A percentile compares a stretch with the other conserved stretches of the same genome.
phyloP scores from a whole-genome alignment of 202 grass and related monocot genomes.

The Schoenoplectus triqueter region DNA sequence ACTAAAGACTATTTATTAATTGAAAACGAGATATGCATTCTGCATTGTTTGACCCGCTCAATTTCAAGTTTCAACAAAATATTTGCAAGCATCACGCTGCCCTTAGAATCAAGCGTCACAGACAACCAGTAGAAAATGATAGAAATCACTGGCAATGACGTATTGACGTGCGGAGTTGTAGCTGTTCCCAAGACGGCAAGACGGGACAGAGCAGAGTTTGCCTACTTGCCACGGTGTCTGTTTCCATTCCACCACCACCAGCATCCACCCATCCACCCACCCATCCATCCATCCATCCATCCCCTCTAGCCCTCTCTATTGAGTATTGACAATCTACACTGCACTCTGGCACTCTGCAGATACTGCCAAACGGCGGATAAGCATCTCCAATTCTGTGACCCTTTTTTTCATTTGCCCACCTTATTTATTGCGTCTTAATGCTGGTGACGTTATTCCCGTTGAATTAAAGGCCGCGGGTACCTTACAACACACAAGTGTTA shows the following conservation, averaged over 20 bases:
- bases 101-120: neutral
- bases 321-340: neutral
- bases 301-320: neutral
- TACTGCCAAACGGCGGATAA: conserved; percentile 31
- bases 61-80: neutral
- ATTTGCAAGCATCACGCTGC: too few relatives aligned
- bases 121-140: neutral
- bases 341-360: neutral
- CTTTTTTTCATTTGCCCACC: neutral
- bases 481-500: conserved; percentile 31
- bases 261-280: neutral
- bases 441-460: conserved; percentile 30
- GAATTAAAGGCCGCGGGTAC: conserved; percentile 28
- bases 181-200: conserved; percentile 34
- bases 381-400: conserved; percentile 28
- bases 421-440: conserved; percentile 32
- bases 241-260: neutral
- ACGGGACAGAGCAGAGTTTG: conserved; percentile 8
- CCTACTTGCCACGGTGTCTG: neutral
- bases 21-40: neutral
- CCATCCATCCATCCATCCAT: neutral
- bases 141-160: conserved; percentile 25
- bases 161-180: neutral
- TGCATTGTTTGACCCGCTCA: neutral
- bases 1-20: neutral